phyloP scores from a whole-genome alignment of 306 rosid genomes.

The Neltuma alba region DNA sequence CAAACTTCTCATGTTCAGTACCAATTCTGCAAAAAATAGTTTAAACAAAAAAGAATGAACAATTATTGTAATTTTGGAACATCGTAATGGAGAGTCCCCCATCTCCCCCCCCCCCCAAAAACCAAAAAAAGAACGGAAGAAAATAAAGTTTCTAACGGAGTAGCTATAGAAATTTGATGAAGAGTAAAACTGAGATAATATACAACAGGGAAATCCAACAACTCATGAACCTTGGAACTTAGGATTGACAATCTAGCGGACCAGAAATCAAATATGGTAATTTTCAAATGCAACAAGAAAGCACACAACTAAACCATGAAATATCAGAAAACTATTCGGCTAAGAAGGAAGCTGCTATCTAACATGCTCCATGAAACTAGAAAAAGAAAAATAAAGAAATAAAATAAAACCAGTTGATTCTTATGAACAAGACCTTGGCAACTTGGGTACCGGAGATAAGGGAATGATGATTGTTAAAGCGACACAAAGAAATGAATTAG shows the following conservation, averaged over 20 bases:
- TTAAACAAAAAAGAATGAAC: background rate
- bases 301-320: background rate
- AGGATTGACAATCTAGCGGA: background rate
- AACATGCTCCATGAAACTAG: background rate
- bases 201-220: background rate
- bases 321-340: background rate
- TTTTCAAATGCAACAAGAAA: background rate
- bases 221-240: slow-evolving; percentile 10
- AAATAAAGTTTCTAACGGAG: no score
- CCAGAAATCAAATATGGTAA: background rate
- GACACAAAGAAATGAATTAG: background rate
- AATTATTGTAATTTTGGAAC: slow-evolving; percentile 15
- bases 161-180: no score
- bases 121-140: no score
- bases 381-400: background rate
- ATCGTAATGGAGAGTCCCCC: no score
- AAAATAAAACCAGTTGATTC: background rate
- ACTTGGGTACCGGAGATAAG: background rate
- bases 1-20: slow-evolving; percentile 99
- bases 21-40: slow-evolving; percentile 67
- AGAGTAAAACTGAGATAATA: no score
- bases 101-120: no score
- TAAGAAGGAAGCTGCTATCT: background rate
- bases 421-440: slow-evolving; percentile 4
- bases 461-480: background rate